Evolutionary conservation across 805 yeast species (phyloP).

Genomic region (Saccharomycopsis amapae): DNA sequence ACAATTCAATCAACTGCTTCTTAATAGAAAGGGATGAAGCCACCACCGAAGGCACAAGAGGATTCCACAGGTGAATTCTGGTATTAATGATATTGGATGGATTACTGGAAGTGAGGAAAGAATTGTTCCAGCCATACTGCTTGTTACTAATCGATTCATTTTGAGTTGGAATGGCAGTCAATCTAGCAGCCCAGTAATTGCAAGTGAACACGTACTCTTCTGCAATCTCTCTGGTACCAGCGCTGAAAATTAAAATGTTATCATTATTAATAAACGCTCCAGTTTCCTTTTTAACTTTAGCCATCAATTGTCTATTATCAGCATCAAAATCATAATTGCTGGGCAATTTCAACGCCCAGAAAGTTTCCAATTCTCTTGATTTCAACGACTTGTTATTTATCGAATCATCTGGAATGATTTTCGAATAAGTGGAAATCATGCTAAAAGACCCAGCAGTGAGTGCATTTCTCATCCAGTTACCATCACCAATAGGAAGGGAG

Average conservation of each 20-base stretch:
- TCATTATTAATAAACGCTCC: slow-evolving; percentile 23
- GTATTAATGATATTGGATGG: slow-evolving; percentile 8
- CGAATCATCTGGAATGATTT: slow-evolving; percentile 34
- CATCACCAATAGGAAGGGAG: slow-evolving; percentile 32
- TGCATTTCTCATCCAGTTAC: slow-evolving; percentile 64
- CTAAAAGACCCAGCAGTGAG: slow-evolving; percentile 46
- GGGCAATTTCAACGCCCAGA: slow-evolving; percentile 55
- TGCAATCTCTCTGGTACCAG: slow-evolving; percentile 63
- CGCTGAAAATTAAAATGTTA: slow-evolving; percentile 49
- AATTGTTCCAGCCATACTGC: slow-evolving; percentile 71
- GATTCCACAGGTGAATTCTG: slow-evolving; percentile 29
- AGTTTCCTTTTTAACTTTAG: slow-evolving; percentile 18
- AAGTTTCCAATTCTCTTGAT: slow-evolving; percentile 31
- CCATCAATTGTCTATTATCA: slow-evolving; percentile 10
- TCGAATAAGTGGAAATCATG: slow-evolving; percentile 47
- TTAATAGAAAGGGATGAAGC: slow-evolving; percentile 24
- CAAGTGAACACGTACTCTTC: slow-evolving; percentile 65
- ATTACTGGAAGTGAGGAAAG: slow-evolving; percentile 1
- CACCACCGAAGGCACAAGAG: slow-evolving; percentile 28
- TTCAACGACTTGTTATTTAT: slow-evolving; percentile 24
- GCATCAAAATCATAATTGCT: slow-evolving; percentile 29
- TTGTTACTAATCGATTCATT: slow-evolving; percentile 63
- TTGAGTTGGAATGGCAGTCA: slow-evolving; percentile 71
- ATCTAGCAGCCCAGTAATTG: slow-evolving; percentile 86
- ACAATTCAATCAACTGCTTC: slow-evolving; percentile 35